phyloP scores from a whole-genome alignment of 2,329 filamentous ascomycete genomes.

The Periconia sp. region DNA sequence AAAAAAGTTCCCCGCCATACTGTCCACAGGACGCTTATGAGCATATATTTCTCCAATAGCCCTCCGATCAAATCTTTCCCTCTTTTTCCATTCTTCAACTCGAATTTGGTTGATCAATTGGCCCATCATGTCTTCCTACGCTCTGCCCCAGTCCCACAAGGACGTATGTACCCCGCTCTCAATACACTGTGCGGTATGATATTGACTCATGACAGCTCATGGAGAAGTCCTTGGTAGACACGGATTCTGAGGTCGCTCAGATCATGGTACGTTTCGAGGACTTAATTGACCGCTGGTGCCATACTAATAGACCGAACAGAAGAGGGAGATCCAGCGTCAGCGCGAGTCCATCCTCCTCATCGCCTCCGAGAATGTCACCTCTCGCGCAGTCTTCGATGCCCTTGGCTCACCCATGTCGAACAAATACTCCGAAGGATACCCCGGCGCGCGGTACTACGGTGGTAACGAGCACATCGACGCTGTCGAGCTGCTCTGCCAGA shows the following conservation, averaged over 20 bases:
- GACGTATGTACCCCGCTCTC: slow-evolving; percentile 58
- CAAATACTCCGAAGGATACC: slow-evolving; percentile 99
- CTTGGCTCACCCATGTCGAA: slow-evolving; percentile 69
- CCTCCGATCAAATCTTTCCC: neutral
- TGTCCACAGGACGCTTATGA: too few relatives aligned
- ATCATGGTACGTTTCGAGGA: slow-evolving; percentile 77
- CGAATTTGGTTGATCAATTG: slow-evolving; percentile 13
- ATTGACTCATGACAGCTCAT: slow-evolving; percentile 73
- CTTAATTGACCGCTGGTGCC: neutral
- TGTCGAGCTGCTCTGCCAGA: slow-evolving; percentile 86
- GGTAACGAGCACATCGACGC: slow-evolving; percentile 96
- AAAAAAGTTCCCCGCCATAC: slow-evolving; percentile 39
- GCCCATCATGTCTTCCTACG: slow-evolving; percentile 58
- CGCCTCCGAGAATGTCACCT: slow-evolving; percentile 49
- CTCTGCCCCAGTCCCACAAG: slow-evolving; percentile 69
- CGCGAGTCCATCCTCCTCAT: slow-evolving; percentile 86
- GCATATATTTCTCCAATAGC: slow-evolving; percentile 5
- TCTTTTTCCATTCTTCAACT: slow-evolving; percentile 3
- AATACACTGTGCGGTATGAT: slow-evolving; percentile 17
- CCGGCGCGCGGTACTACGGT: slow-evolving; percentile 93
- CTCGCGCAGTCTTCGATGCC: slow-evolving; percentile 48
- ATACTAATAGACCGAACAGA: slow-evolving; percentile 58
- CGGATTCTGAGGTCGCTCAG: slow-evolving; percentile 90
- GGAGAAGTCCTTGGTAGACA: slow-evolving; percentile 90
- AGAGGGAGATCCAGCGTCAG: slow-evolving; percentile 94